Evolutionary conservation across 164 flowering plant species (phyloP).

Genomic region (Hamamelis virginiana): DNA sequence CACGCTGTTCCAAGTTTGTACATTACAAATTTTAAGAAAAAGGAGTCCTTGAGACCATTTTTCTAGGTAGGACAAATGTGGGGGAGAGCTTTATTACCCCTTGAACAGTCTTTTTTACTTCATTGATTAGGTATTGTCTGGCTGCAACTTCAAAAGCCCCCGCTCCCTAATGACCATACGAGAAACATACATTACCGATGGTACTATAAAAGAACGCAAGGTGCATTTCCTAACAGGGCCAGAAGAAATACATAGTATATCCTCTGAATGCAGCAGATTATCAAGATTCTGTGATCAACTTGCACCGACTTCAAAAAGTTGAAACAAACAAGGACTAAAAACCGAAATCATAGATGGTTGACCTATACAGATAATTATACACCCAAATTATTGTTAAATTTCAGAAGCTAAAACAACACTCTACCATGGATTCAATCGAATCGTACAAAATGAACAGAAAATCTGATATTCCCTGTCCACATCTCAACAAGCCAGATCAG

Average conservation of each 20-base stretch:
- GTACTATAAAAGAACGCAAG: too few species aligned
- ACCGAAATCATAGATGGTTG: too few species aligned
- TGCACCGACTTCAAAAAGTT: neutral
- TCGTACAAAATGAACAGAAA: too few species aligned
- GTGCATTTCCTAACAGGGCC: too few species aligned
- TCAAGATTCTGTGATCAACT: neutral
- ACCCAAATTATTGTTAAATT: too few species aligned
- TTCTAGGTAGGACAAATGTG: neutral
- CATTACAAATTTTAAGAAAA: slow-evolving; percentile 1
- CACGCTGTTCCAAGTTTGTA: slow-evolving; percentile 61
- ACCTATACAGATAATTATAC: too few species aligned
- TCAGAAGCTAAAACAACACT: too few species aligned
- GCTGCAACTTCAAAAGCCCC: slow-evolving; percentile 99
- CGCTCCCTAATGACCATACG: slow-evolving; percentile 64
- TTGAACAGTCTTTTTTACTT: slow-evolving; percentile 92
- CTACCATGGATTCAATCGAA: too few species aligned
- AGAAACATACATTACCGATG: neutral
- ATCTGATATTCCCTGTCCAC: too few species aligned
- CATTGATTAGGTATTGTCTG: slow-evolving; percentile 77
- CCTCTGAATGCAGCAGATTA: neutral
- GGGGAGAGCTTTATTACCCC: slow-evolving; percentile 56
- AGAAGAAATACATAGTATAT: too few species aligned
- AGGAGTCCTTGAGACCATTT: neutral
- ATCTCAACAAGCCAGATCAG: too few species aligned
- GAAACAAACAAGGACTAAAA: too few species aligned